A percentile compares a stretch with the other conserved stretches of the same genome.
phyloP scores from a whole-genome alignment of 805 yeast genomes.

The Wickerhamiella occidentalis region DNA sequence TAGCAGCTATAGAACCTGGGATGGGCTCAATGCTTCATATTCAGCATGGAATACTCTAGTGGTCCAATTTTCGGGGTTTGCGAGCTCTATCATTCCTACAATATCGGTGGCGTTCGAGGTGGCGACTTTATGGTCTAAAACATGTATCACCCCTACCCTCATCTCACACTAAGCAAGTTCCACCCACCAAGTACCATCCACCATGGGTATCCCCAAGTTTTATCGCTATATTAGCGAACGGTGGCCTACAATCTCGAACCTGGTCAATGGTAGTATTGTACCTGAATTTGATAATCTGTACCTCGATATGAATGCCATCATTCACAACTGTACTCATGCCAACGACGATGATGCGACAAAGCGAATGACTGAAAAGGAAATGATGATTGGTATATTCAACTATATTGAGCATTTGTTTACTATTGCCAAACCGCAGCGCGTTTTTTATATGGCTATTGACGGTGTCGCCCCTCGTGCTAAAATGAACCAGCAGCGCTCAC shows the following conservation, averaged over 20 bases:
- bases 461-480: slow-evolving; percentile 99
- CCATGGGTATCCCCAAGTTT: slow-evolving; percentile 89
- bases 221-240: slow-evolving; percentile 94
- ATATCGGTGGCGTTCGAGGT: background rate
- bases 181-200: background rate
- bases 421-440: slow-evolving; percentile 72
- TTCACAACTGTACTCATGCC: slow-evolving; percentile 84
- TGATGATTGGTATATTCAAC: slow-evolving; percentile 82
- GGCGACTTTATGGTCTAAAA: background rate
- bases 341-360: slow-evolving; percentile 53
- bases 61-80: too few species aligned
- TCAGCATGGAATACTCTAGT: too few species aligned
- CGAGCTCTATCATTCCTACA: too few species aligned
- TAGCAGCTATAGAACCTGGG: too few species aligned
- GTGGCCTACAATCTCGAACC: slow-evolving; percentile 93
- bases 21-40: too few species aligned
- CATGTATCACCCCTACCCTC: background rate
- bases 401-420: slow-evolving; percentile 89
- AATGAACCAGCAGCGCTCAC: slow-evolving; percentile 94
- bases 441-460: slow-evolving; percentile 92
- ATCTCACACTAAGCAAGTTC: background rate
- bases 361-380: slow-evolving; percentile 75
- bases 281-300: slow-evolving; percentile 94
- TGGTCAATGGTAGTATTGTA: slow-evolving; percentile 65
- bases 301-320: slow-evolving; percentile 93